These are phyloP conservation scores for Saposhnikovia divaricata DNA, from an alignment of 129 eudicot genomes.

Conservation along the genomic window DNA sequence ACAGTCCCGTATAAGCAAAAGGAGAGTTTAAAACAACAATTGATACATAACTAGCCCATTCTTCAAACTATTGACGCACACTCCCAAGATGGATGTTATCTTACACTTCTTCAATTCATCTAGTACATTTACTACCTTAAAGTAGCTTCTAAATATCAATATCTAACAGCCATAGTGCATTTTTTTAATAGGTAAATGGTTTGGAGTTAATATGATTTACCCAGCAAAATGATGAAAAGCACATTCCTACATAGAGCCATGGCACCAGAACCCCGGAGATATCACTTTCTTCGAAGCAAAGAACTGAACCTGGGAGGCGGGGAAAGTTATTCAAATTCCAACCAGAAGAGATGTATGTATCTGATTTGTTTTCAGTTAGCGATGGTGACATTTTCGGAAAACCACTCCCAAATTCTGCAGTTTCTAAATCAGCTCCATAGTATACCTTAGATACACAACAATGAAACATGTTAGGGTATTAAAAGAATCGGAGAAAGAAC, in stretches of 20 bases:
- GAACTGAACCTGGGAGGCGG: slow-evolving; percentile 63
- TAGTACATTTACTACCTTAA: background rate
- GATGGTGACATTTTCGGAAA: slow-evolving; percentile 37
- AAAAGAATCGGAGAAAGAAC: background rate
- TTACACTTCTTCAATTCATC: background rate
- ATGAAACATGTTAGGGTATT: background rate
- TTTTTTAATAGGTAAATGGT: background rate
- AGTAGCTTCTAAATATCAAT: background rate
- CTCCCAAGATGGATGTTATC: background rate
- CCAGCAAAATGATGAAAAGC: slow-evolving; percentile 89
- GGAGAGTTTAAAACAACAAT: background rate
- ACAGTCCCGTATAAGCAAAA: background rate
- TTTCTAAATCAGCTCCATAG: slow-evolving; percentile 82
- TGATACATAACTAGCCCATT: background rate
- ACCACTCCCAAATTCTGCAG: slow-evolving; percentile 65
- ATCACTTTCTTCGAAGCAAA: slow-evolving; percentile 55
- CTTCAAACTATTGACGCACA: background rate
- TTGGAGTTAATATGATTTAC: slow-evolving; percentile 24
- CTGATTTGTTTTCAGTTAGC: slow-evolving; percentile 16
- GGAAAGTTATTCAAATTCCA: slow-evolving; percentile 71
- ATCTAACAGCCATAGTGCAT: background rate
- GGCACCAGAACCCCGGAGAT: slow-evolving; percentile 82
- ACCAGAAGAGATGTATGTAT: slow-evolving; percentile 44
- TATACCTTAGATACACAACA: slow-evolving; percentile 28
- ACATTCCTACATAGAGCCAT: slow-evolving; percentile 85